Evolutionary conservation across 108 stramenopile species (phyloP), one percentile per base, ranked within the genome.

Genomic region (Fistulifera pelliculosa): DNA sequence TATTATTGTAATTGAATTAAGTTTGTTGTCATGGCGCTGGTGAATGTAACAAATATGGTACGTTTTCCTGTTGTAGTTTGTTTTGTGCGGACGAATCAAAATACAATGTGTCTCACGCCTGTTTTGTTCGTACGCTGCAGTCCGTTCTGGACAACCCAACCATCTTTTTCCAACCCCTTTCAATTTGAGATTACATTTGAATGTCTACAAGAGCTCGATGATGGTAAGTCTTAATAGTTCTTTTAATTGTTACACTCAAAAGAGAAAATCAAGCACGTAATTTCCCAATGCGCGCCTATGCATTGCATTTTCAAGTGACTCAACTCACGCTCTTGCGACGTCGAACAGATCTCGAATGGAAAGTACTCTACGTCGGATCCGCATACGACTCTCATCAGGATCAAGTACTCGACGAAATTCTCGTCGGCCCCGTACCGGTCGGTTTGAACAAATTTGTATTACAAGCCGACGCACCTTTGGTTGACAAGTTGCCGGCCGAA

Each of bases 131-230:
- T 0, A 50, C 48, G 23, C 23, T 62, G 17, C 28, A 90, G 91
- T 79, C 75, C 24, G 94, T 96, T 44, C 71, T 96, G 53, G 93
- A 96, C 76, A 99, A 99, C 70, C 98, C 98, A 18, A 78, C 90
- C 19, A 56, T 58, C 35, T 96, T n/a, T 96, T 64, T 61, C 64
- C n/a, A 91, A 81, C 59, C 94, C 95, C 4, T 94, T 99, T 66
- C 84, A 93, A 68, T 99, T 99, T 65, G 96, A 99, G 75, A 94
- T 99, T 47, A 98, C 96, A 12, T 98, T 99, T 66, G 98, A 99
- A 71, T 97, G 96, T 64, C 65, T 94, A 14, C 84, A 89, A 74
- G 89, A 84, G 60, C 65, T 96, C 7, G 68, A 75, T 12, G 70
- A 80, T 52, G 68, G 71, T 69, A 54, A 22, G 73, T 45, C n/a